Percentiles rank a stretch among this genome's conserved stretches.
These are phyloP conservation scores for Aspergillus intermedius DNA, from an alignment of 2,329 filamentous ascomycete species.

Conservation along the genomic window DNA sequence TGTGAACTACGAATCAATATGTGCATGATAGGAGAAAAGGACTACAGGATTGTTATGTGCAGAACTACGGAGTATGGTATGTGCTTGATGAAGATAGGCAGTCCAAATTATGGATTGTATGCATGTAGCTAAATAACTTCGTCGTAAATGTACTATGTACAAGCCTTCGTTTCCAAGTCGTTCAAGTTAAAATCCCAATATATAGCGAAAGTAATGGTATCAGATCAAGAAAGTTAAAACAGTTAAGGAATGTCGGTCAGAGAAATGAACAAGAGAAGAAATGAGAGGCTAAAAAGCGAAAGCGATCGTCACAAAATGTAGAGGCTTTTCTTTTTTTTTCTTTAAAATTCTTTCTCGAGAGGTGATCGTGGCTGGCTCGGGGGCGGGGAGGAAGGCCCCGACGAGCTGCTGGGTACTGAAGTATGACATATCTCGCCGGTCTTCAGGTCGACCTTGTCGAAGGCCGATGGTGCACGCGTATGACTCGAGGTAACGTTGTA, in stretches of 20 bases:
- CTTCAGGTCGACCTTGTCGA: constrained; percentile 14
- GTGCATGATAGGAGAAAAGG: neutral
- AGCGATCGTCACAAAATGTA: neutral
- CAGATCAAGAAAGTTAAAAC: neutral
- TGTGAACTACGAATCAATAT: neutral
- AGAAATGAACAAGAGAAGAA: neutral
- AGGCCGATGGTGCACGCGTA: constrained; percentile 9
- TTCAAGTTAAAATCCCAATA: neutral
- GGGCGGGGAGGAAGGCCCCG: neutral
- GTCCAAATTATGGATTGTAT: neutral
- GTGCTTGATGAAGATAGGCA: neutral
- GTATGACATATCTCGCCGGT: constrained; percentile 8
- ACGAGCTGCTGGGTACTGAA: constrained; percentile 18
- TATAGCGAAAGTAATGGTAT: neutral
- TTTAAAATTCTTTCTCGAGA: neutral
- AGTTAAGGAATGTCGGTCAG: neutral
- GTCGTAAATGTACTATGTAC: neutral
- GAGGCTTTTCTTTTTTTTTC: neutral
- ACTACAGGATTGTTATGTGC: too few relatives aligned
- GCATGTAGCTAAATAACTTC: neutral
- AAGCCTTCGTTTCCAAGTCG: neutral
- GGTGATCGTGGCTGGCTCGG: neutral
- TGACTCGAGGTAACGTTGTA: constrained; percentile 14
- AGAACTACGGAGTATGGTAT: too few relatives aligned
- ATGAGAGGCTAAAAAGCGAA: neutral